Evolutionary conservation across 2,329 filamentous ascomycete genomes (phyloP), one percentile per base, ranked within the genome.

Genomic region (Pseudogymnoascus sp.): DNA sequence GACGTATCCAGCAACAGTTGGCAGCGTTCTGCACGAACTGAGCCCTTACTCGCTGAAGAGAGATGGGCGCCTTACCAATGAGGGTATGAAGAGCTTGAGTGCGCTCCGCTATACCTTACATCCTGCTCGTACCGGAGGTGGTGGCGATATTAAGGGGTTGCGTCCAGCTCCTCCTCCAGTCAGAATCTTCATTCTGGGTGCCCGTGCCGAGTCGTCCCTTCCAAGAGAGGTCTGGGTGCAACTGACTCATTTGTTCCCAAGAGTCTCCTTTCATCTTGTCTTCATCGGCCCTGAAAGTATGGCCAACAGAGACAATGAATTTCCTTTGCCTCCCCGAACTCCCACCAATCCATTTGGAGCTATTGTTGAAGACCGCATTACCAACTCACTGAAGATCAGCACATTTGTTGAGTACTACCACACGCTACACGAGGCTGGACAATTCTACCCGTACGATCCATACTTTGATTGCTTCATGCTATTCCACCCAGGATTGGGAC

Each of bases 341-440:
- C 80, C 93, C 0, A 78, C 80, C 8, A 99, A 99, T 73, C 95
- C 95, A 0, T 99, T 93, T 70, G 95, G 95, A 45, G 91, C 90
- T n/a, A 83, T 99, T 62, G 85, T 97, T 12, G 96, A 99, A 77
- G 93, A 96, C 75, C 86, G 93, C 62, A 83, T 99, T 7, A 91
- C 89, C 73, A 86, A 89, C 63, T 88, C 89, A 68, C 86, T 97
- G 85, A 99, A 99, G 80, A 96, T 99, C 72, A 95, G 89, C 75
- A 99, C 96, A 0, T 96, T 93, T 72, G 93, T 97, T 61, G 95
- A 99, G 70, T 97, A 99, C 78, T 99, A 96, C 79, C 93, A 99
- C 77, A 97, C 91, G 2, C 85, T 99, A 69, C 93, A 99, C 78
- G 86, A 92, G 74, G 90, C 93, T 0, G 89, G 91, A 59, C 84